phyloP scores from a whole-genome alignment of 768 basidiomycete species.

The Hemileccinum rubropunctum region DNA sequence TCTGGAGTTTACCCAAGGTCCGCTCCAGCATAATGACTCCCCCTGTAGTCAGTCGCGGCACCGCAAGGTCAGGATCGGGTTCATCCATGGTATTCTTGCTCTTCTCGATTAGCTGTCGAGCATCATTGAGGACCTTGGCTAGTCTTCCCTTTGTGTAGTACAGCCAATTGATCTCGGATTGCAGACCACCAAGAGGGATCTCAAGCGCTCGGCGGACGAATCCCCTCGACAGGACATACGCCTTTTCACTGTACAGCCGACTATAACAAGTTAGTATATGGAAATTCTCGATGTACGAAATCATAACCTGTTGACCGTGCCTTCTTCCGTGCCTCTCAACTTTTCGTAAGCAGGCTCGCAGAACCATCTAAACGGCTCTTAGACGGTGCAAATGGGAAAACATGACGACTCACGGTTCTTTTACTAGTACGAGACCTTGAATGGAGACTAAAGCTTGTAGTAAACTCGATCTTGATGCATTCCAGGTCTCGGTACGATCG shows the following conservation, averaged over 20 bases:
- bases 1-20: conserved; percentile 65
- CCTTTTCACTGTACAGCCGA: conserved; percentile 91
- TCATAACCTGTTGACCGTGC: conserved; percentile 74
- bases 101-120: conserved; percentile 63
- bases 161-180: conserved; percentile 68
- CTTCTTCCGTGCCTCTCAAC: conserved; percentile 85
- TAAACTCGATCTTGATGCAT: conserved; percentile 75
- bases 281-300: background rate
- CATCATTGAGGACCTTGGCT: conserved; percentile 63
- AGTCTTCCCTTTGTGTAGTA: conserved; percentile 67
- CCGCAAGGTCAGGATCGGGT: conserved; percentile 46
- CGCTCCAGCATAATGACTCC: conserved; percentile 77
- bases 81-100: conserved; percentile 43
- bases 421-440: conserved; percentile 89
- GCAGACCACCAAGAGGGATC: conserved; percentile 68
- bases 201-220: conserved; percentile 90
- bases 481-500: conserved; percentile 88
- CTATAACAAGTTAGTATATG: conserved; percentile 38
- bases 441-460: conserved; percentile 93
- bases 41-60: conserved; percentile 76
- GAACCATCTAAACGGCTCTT: conserved; percentile 58
- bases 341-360: conserved; percentile 95
- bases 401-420: conserved; percentile 70
- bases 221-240: conserved; percentile 84
- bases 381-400: conserved; percentile 2